Conservation (phyloP, 208 protist species). For the Herpetomonas tarakana region DNA sequence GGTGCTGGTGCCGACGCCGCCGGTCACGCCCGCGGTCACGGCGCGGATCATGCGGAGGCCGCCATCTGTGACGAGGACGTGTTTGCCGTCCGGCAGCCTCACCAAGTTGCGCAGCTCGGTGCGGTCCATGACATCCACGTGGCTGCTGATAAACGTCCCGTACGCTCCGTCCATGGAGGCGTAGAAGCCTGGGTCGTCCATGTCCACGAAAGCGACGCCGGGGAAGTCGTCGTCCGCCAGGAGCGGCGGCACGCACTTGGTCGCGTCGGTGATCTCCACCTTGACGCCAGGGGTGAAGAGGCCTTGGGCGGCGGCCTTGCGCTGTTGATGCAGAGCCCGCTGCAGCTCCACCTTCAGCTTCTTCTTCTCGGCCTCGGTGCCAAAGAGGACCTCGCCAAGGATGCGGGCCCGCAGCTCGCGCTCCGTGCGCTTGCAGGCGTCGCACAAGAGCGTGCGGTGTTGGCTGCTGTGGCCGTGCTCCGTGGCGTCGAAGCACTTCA, state of each 20-base stretch:
- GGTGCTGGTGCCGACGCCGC: neutral
- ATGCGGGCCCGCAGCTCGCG: conserved; percentile 67
- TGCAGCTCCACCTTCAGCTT: conserved; percentile 66
- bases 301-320: conserved; percentile 78
- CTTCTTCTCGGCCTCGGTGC: conserved; percentile 62
- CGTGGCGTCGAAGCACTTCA: conserved; percentile 64
- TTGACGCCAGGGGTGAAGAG: conserved; percentile 66
- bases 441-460: conserved; percentile 60
- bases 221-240: conserved; percentile 81
- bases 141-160: conserved; percentile 80
- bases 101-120: conserved; percentile 84
- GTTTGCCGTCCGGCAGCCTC: conserved; percentile 62
- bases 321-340: conserved; percentile 69
- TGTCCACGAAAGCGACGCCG: conserved; percentile 71
- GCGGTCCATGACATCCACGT: conserved; percentile 84
- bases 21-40: conserved; percentile 42
- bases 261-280: conserved; percentile 74
- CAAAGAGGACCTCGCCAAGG: conserved; percentile 61
- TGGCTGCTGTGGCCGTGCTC: conserved; percentile 47
- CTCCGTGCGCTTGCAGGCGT: conserved; percentile 57
- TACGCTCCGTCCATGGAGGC: conserved; percentile 63
- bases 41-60: conserved; percentile 78
- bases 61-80: conserved; percentile 84
- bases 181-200: conserved; percentile 54
- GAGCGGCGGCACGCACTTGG: conserved; percentile 70